phyloP scores from a whole-genome alignment of 768 basidiomycete species.

The Tylopilus intermedius region DNA sequence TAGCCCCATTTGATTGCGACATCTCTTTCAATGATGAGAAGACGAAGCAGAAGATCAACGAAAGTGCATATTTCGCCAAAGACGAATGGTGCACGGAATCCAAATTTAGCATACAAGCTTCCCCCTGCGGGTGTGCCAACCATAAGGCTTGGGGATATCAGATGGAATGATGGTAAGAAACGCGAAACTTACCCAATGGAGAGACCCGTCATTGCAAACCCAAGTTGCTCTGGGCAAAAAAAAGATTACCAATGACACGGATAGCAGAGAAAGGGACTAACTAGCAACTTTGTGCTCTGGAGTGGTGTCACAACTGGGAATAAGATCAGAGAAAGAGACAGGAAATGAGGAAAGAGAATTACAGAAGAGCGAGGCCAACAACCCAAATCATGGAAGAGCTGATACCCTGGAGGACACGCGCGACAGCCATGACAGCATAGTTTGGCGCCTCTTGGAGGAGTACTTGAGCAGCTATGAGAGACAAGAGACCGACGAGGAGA shows the following conservation, averaged over 20 bases:
- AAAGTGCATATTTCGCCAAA: slow-evolving; percentile 41
- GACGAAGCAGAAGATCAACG: slow-evolving; percentile 49
- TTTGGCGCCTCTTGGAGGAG: slow-evolving; percentile 60
- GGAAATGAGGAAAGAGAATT: slow-evolving; percentile 7
- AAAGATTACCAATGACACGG: background rate
- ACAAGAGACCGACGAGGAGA: slow-evolving; percentile 45
- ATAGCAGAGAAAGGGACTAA: slow-evolving; percentile 28
- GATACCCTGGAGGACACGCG: slow-evolving; percentile 55
- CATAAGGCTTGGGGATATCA: slow-evolving; percentile 34
- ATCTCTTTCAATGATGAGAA: slow-evolving; percentile 54
- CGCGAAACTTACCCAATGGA: slow-evolving; percentile 43
- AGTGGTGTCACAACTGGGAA: slow-evolving; percentile 48
- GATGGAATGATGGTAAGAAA: background rate
- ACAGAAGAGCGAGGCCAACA: slow-evolving; percentile 60
- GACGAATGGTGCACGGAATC: slow-evolving; percentile 58
- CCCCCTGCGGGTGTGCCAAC: slow-evolving; percentile 59
- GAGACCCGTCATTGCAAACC: slow-evolving; percentile 55
- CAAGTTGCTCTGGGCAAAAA: slow-evolving; percentile 45
- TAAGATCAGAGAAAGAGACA: slow-evolving; percentile 10
- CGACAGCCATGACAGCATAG: slow-evolving; percentile 53
- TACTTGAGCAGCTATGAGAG: slow-evolving; percentile 51
- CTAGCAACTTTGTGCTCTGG: slow-evolving; percentile 45
- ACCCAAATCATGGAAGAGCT: slow-evolving; percentile 62
- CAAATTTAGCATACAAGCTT: slow-evolving; percentile 48
- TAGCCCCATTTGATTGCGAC: slow-evolving; percentile 46